Conservation (phyloP, 345 rosid species). For the Camelina hispida region DNA sequence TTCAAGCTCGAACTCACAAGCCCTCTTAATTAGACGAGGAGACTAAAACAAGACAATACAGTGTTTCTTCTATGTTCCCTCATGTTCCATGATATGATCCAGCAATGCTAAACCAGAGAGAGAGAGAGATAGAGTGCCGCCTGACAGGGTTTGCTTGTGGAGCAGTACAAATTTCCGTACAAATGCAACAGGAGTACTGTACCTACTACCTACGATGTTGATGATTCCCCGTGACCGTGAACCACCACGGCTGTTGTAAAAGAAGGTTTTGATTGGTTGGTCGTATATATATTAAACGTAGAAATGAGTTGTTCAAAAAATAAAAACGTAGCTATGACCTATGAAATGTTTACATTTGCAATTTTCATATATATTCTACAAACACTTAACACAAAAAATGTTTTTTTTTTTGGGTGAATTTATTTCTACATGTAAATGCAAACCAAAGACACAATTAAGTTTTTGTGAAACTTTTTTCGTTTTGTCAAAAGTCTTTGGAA, state of each 20-base stretch:
- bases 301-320: no score
- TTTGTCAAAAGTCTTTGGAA: background rate
- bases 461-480: background rate
- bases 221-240: background rate
- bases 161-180: conserved; percentile 20
- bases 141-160: background rate
- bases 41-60: conserved; percentile 2
- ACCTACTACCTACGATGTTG: background rate
- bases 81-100: background rate
- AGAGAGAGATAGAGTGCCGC: background rate
- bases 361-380: no score
- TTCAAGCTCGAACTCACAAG: background rate
- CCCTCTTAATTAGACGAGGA: background rate
- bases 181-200: background rate
- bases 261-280: background rate
- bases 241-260: background rate
- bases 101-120: conserved; percentile 7
- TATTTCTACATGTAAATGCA: background rate
- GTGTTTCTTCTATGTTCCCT: conserved; percentile 5
- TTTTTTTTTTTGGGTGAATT: background rate
- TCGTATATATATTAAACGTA: no score
- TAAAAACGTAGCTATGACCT: no score
- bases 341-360: no score
- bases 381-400: no score
- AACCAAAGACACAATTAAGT: background rate